Evolutionary conservation across 441 rosid genomes (phyloP), one percentile per base, ranked within the genome.

Genomic region (Oxalis stricta): DNA sequence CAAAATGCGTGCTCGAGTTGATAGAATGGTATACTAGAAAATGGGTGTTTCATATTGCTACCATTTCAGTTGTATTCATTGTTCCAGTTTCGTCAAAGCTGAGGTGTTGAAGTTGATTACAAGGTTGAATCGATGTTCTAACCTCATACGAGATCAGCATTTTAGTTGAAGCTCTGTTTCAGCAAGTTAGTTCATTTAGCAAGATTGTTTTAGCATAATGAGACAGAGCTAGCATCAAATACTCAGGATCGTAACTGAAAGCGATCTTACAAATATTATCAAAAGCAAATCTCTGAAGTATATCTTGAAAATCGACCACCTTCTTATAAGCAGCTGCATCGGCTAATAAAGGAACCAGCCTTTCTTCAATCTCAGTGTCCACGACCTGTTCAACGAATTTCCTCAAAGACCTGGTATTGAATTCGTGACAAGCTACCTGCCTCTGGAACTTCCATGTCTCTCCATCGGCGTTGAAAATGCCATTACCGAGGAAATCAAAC

Each of bases 201-300:
- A n/a, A n/a, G n/a, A n/a, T n/a, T n/a, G n/a, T n/a, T n/a, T n/a
- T n/a, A n/a, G n/a, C n/a, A n/a, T n/a, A n/a, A n/a, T 47, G 52
- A 1, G 70, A 53, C 0, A 78, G 59, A 38, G 64, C 60, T 12
- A 76, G 77, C 28, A 52, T 42, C 20, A 81, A 49, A 41, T 59
- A 74, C 3, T 50, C 66, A 1, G 79, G 70, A 45, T 84, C 92
- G 5, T 65, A 69, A 47, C 80, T 73, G 33, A 78, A 84, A 4
- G 92, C 83, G 7, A 78, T 72, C 33, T 65, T 67, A 41, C 92
- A 81, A 1, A 76, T 70, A 24, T 74, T 78, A 37, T 78, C 88
- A 15, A 84, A 81, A 10, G 79, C 71, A 44, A 84, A 81, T 23
- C 88, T 44, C 13, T 81, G 72, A 17, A 84, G 59, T 41, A 81